A percentile compares a stretch with the other conserved stretches of the same genome.
Evolutionary conservation across 1,284 basidiomycete species (phyloP).

Genomic region (Moniliophthora roreri): DNA sequence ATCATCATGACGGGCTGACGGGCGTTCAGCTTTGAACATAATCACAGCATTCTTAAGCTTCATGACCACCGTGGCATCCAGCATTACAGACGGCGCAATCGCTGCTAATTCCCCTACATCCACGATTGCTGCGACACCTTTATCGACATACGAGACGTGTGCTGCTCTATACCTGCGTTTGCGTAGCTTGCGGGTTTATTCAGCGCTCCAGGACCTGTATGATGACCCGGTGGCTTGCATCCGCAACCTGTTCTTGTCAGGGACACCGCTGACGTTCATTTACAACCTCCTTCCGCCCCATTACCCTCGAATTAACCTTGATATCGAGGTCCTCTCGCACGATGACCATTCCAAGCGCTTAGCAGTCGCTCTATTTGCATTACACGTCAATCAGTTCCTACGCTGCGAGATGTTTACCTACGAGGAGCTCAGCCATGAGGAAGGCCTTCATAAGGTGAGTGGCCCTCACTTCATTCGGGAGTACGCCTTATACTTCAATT

Average conservation of each 20-base stretch:
- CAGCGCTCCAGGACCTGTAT: background rate
- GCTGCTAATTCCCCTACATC: background rate
- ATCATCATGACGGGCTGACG: no score
- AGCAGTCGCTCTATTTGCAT: constrained; percentile 13
- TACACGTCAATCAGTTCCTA: constrained; percentile 4
- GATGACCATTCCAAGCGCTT: constrained; percentile 9
- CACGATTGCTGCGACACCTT: background rate
- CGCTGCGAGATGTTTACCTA: constrained; percentile 4
- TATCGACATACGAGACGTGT: background rate
- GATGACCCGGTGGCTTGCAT: constrained; percentile 10
- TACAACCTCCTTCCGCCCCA: constrained; percentile 13
- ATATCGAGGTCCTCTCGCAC: background rate
- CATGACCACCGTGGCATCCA: no score
- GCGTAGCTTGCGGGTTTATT: constrained; percentile 6
- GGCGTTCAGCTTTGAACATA: no score
- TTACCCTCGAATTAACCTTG: constrained; percentile 11
- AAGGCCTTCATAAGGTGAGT: constrained; percentile 10
- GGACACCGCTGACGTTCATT: constrained; percentile 11
- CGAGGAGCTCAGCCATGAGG: background rate
- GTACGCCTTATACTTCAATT: background rate
- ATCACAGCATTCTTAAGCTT: no score
- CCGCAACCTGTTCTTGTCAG: constrained; percentile 5
- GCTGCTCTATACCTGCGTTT: constrained; percentile 3
- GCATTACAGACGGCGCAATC: no score
- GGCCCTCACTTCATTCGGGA: background rate